These are phyloP conservation scores for Senna siamea DNA, from an alignment of 306 rosid species.

Conservation along the genomic window DNA sequence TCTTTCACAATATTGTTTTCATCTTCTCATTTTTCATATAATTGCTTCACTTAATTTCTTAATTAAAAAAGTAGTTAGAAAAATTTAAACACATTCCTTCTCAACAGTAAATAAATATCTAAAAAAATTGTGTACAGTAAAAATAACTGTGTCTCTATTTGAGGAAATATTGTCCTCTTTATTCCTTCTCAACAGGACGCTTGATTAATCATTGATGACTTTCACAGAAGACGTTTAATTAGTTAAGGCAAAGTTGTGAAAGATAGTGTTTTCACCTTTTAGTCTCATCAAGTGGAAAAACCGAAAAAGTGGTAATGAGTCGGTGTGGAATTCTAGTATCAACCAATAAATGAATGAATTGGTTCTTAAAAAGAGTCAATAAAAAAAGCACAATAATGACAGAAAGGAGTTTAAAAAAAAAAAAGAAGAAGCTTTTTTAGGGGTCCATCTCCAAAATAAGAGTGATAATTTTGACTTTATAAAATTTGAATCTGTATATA, in stretches of 20 bases:
- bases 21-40: not conserved
- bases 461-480: too few relatives aligned
- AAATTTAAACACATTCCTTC: too few relatives aligned
- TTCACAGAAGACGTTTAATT: not conserved
- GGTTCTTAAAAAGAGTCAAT: conserved; percentile 1
- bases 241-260: not conserved
- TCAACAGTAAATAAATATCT: too few relatives aligned
- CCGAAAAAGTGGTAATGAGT: not conserved
- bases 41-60: too few relatives aligned
- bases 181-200: too few relatives aligned
- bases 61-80: too few relatives aligned
- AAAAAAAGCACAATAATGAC: conserved; percentile 30
- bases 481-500: too few relatives aligned
- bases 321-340: not conserved
- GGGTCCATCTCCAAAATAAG: conserved; percentile 20
- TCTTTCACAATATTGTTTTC: not conserved
- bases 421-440: conserved; percentile 13
- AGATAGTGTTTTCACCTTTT: too few relatives aligned
- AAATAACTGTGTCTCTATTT: too few relatives aligned
- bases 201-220: not conserved
- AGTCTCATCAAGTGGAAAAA: not conserved
- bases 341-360: conserved; percentile 5
- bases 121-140: too few relatives aligned
- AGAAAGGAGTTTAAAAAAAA: not conserved
- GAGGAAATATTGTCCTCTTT: too few relatives aligned